Base-by-base conservation (phyloP, 768 basidiomycete species). In the Suillus cothurnatus region DNA sequence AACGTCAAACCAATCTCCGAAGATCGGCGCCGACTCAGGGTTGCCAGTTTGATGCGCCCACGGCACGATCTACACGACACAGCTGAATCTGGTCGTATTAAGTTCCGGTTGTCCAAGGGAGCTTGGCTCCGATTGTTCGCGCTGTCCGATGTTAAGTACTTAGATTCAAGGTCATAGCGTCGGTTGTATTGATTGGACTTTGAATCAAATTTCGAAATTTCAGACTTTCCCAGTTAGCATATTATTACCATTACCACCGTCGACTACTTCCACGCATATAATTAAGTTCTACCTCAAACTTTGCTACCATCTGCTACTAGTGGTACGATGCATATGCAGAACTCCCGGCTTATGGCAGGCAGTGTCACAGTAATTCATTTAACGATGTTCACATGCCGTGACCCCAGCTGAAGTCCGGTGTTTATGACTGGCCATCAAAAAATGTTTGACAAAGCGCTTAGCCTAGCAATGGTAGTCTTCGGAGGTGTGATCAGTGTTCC, bases 401-500 rank as follows among this genome's bases (percentile, higher is more conserved):
- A 56, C 52, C 56, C 12, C 26, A 45, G 19, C 34, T 65, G 49
- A 52, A 36, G 50, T 56, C 47, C 66, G 61, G 64, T n/a, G 26
- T 66, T 66, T 47, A 53, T 61, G 50, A 21, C 41, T 41, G 34
- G 36, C 45, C 38, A 67, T 63, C 62, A 68, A 50, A 57, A 61
- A 58, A 63, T 36, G 58, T 64, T 52, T 67, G 58, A 62, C 63
- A 31, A 56, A 28, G 52, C 50, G 15, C 53, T 38, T 59, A 38
- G 55, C 59, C 38, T 66, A 60, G 64, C 55, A 61, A 69, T 64
- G 61, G 64, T 62, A 57, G 65, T 65, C n/a, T 34, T 47, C 61
- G n/a, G 59, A 47, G 66, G 67, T 68, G 53, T 69, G 60, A 72
- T 72, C 72, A 71, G 65, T 45, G 59, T 41, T 67, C 39, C 36